Base-by-base conservation (phyloP, 257 asterid species). In the Apocynum venetum region DNA sequence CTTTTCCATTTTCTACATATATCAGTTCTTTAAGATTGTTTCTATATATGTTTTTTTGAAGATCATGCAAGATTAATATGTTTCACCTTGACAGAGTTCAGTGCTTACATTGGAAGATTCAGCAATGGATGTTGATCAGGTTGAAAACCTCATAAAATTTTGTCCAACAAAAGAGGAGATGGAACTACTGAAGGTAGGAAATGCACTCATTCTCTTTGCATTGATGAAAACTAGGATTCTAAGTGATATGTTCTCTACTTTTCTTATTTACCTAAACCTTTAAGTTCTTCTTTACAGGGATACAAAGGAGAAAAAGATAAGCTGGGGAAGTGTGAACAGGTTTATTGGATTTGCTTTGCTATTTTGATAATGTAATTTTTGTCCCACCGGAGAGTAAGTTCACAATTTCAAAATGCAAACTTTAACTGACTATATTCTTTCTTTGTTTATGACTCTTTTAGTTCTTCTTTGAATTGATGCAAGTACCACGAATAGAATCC, bases 111-210 rank as follows among this genome's bases (percentile, higher is more conserved):
- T 94, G 89, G 98, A 94, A 81, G 97, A 92, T 74, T 86, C 97
- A 76, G 97, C 96, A 65, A 79, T 94, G 81, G 98, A 94, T 82
- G 95, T 88, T 83, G 98, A 94, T 85, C 98, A 92, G 89, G 98
- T 94, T 81, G 98, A 92, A 59, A 94, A 91, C 84, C 89, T 94
- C 83, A 94, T 92, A 86, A 94, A 92, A 83, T 94, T 90, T 85
- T 94, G 98, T 85, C 98, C 98, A 81, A 92, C 97, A 46, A 94
- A 92, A 84, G 97, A 94, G 89, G 98, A 94, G 85, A 94, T 94
- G 92, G 97, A 92, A 61, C 57, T 88, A 83, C 97, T 94, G 59
- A 94, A 94, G 98, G 98, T 94, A 77, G 68, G 74, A 47, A 40
- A 48, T 63, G 36, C 75, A 47, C 44, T 67, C 59, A 51, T 66